Evolutionary conservation across 75 land plant species (phyloP), one percentile per base, ranked within the genome.

Genomic region (Picea glauca): DNA sequence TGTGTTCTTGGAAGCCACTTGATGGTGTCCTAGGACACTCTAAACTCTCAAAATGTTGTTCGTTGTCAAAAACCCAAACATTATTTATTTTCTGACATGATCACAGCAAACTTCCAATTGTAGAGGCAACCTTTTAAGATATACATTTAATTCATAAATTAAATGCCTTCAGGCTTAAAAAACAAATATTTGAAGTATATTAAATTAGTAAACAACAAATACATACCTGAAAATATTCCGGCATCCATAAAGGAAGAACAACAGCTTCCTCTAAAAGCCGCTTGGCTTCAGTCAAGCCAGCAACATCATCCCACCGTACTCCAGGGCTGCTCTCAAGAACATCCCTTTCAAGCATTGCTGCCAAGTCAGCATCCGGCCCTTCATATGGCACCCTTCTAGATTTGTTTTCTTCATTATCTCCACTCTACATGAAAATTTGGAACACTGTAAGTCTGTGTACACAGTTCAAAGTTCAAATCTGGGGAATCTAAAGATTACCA

Each of bases 311-410:
- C 99, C 99, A 97, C 79, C 92, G 89, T 33, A 97, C 95, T 31
- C 98, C 99, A 75, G 98, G 99, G 74, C 87, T 94, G 57, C 85
- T 89, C 79, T 95, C 98, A 60, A 97, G 76, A 26, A 97, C 98
- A 90, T 97, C 99, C 79, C 99, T 90, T 82, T 97, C 99, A 58
- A 97, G 90, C 98, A 97, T 94, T 3, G 92, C 99, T 63, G 99
- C 99, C 79, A 97, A 83, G 33, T 97, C 99, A 21, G 82, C 77
- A 85, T 97, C 98, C 70, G 99, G 99, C 46, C 99, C 99, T 80
- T 94, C 99, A 81, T 97, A 97, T 63, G 91, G 90, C 23, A 80
- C 83, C 79, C 78, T 94, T 76, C 88, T 86, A 30, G 85, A n/a
- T 78, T 90, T 91, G 50, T 90, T 95, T 35, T 92, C 99, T 78